Percentiles rank a stretch among this genome's conserved stretches.
Conservation (phyloP, 2,329 filamentous ascomycete species). For the Colletotrichum liaoningense region DNA sequence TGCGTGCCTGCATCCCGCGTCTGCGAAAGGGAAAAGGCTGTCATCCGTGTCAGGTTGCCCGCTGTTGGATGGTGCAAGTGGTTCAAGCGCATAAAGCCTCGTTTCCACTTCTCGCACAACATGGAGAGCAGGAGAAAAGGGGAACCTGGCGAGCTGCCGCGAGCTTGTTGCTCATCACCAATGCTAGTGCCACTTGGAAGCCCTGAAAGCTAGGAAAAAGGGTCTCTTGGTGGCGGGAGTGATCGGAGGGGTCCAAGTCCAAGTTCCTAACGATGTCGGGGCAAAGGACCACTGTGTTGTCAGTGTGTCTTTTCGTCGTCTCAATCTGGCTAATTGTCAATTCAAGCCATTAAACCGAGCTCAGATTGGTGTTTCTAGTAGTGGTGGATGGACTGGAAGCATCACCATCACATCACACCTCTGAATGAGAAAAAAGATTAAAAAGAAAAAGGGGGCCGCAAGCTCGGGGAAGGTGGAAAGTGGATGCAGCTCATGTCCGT, state of each 20-base stretch:
- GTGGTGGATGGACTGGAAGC: constrained; percentile 15
- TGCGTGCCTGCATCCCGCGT: not conserved
- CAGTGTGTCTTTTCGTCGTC: constrained; percentile 1
- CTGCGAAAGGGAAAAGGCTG: not conserved
- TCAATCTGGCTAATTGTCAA: constrained; percentile 12
- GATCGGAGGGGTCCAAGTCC: constrained; percentile 17
- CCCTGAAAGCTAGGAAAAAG: not conserved
- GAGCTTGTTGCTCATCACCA: constrained; percentile 23
- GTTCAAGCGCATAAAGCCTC: constrained; percentile 30
- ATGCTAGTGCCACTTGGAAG: constrained; percentile 13
- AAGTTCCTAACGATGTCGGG: not conserved
- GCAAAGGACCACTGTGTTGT: not conserved
- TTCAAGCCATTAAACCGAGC: constrained; percentile 20
- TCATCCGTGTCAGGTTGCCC: constrained; percentile 25
- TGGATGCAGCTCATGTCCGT: constrained; percentile 30
- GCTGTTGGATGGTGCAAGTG: constrained; percentile 14
- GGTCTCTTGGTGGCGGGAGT: constrained; percentile 14
- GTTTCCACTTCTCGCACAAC: constrained; percentile 20
- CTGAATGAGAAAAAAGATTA: constrained; percentile 8
- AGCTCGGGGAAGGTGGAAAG: constrained; percentile 35
- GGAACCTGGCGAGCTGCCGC: constrained; percentile 22
- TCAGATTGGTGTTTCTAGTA: not conserved
- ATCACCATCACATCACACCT: constrained; percentile 18
- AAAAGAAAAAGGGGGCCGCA: constrained; percentile 29
- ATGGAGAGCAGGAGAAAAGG: constrained; percentile 25